These are phyloP conservation scores for Oryza meridionalis DNA, from an alignment of 176 grass and related monocot species.

Conservation along the genomic window DNA sequence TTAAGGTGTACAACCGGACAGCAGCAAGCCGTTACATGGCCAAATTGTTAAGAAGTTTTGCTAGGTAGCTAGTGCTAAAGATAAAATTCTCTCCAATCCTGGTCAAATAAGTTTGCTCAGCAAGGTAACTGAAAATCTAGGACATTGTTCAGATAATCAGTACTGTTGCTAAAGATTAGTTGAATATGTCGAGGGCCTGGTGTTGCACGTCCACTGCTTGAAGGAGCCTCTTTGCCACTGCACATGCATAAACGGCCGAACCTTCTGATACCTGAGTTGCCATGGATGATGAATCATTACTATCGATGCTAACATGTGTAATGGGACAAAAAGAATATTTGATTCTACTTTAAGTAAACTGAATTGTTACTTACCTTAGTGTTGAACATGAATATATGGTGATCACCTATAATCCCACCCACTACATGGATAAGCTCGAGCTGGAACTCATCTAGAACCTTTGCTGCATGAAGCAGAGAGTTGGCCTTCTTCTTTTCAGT, in stretches of 20 bases:
- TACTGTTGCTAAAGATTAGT: slow-evolving; percentile 31
- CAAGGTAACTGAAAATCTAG: slow-evolving; percentile 35
- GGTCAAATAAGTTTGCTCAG: slow-evolving; percentile 23
- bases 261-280: slow-evolving; percentile 65
- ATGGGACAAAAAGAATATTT: background rate
- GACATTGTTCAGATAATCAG: slow-evolving; percentile 22
- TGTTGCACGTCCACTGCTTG: slow-evolving; percentile 62
- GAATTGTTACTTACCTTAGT: slow-evolving; percentile 62
- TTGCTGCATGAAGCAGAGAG: slow-evolving; percentile 71
- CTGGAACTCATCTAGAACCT: slow-evolving; percentile 73
- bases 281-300: slow-evolving; percentile 28
- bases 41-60: slow-evolving; percentile 19
- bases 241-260: slow-evolving; percentile 75
- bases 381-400: slow-evolving; percentile 91
- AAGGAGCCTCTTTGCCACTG: slow-evolving; percentile 71
- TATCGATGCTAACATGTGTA: background rate
- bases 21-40: slow-evolving; percentile 3
- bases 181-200: slow-evolving; percentile 34
- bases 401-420: slow-evolving; percentile 79
- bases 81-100: slow-evolving; percentile 20
- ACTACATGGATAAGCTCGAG: slow-evolving; percentile 71
- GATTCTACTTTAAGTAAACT: slow-evolving; percentile 10
- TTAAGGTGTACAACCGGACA: slow-evolving; percentile 11
- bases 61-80: slow-evolving; percentile 32
- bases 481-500: slow-evolving; percentile 78